These are phyloP conservation scores for Boletus fagicola DNA, from an alignment of 768 basidiomycete genomes.

Conservation along the genomic window DNA sequence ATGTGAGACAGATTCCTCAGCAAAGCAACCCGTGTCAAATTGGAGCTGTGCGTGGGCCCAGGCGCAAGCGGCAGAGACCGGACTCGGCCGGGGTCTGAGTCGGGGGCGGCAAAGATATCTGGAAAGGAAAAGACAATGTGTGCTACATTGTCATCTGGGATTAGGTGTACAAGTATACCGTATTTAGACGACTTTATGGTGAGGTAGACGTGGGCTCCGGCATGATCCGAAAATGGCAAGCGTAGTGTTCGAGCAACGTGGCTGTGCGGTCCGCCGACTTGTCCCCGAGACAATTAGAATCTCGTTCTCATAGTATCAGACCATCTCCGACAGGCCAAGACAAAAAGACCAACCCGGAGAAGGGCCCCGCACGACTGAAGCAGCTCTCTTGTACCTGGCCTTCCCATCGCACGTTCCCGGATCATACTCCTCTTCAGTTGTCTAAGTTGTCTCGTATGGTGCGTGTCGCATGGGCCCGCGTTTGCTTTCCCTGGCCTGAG, in stretches of 20 bases:
- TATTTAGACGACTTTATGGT: slow-evolving; percentile 1
- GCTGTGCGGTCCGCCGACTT: slow-evolving; percentile 19
- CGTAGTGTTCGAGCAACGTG: slow-evolving; percentile 21
- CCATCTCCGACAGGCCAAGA: slow-evolving; percentile 7
- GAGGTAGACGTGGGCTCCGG: neutral
- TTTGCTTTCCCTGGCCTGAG: neutral
- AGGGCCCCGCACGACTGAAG: no score
- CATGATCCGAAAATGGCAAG: slow-evolving; percentile 22
- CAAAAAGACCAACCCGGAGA: slow-evolving; percentile 15
- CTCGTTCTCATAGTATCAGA: neutral
- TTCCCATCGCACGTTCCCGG: neutral
- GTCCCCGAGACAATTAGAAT: slow-evolving; percentile 23
- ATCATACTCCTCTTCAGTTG: neutral
- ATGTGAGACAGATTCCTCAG: neutral
- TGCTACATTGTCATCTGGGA: neutral
- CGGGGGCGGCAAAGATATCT: neutral
- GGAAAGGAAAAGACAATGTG: no score
- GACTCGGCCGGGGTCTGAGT: neutral
- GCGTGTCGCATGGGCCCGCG: neutral
- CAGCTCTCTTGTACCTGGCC: neutral
- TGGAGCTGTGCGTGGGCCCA: neutral
- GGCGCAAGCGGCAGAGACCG: neutral
- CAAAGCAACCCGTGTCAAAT: neutral
- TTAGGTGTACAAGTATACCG: no score
- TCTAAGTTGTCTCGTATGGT: slow-evolving; percentile 3